Evolutionary conservation across 108 stramenopile species (phyloP), one percentile per base, ranked within the genome.

Genomic region (Fistulifera solaris): DNA sequence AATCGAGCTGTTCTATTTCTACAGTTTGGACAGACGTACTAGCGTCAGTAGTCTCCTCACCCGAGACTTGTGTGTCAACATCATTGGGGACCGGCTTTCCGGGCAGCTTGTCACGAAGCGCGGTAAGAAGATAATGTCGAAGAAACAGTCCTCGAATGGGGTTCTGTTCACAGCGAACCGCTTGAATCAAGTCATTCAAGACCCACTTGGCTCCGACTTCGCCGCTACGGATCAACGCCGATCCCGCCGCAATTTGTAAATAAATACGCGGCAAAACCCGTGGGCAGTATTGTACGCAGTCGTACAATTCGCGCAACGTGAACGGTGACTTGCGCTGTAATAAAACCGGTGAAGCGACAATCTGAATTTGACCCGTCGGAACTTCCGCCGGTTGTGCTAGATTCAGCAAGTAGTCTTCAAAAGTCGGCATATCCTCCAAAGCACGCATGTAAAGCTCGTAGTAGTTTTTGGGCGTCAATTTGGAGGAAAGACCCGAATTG

Each of bases 141-240:
- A 99, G 80, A 75, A 99, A 99, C 41, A 99, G 76, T 47, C 99
- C 99, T 17, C 99, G 73, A 60, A 95, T 88, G 5, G 99, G 99
- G 63, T 96, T 96, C 66, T 99, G 99, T 17, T 98, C 99, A 52
- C 97, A 96, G 62, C 96, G 96, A 61, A 89, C 82, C 60, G 94
- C 94, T 69, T 98, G 89, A 22, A 87, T 77, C 38, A 99, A 58
- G 67, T 99, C 99, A 44, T 89, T 71, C 64, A 99, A 75, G 10
- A 99, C 89, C 61, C 84, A 90, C 15, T 69, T 71, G 7, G 80
- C 73, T 11, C 71, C 67, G 14, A 65, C 72, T 52, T 93, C 80
- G 22, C 83, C 76, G 19, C 74, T 73, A 26, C 83, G 83, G 71
- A 98, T 95, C 59, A 95, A 84, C n/a, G 94, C 94, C 17, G 82